A percentile compares a stretch with the other conserved stretches of the same genome.
phyloP scores from a whole-genome alignment of 441 rosid species.

The Brassica hybrid region DNA sequence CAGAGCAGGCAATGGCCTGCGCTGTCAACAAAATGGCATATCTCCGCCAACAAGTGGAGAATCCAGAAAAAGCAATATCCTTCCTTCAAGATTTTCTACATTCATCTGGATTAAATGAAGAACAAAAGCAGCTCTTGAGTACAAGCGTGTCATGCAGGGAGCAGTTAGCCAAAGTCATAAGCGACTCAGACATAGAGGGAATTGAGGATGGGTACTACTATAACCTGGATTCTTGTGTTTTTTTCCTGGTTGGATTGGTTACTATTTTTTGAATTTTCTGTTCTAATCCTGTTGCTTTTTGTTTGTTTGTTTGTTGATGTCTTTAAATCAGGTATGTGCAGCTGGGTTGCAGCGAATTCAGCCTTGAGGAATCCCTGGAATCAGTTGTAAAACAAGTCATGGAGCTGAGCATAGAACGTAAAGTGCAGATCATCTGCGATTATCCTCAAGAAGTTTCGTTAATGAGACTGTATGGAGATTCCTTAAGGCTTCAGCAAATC shows the following conservation, averaged over 20 bases:
- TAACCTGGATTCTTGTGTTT: conserved; percentile 3
- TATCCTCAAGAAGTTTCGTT: conserved; percentile 56
- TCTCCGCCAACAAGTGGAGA: conserved; percentile 61
- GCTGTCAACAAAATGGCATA: conserved; percentile 67
- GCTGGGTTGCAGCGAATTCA: conserved; percentile 55
- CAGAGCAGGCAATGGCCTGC: conserved; percentile 69
- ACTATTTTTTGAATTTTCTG: neutral
- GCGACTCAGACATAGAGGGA: conserved; percentile 68
- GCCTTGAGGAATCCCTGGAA: conserved; percentile 65
- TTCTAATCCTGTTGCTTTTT: too few species aligned
- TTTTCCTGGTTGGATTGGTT: conserved; percentile 18
- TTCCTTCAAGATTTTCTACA: conserved; percentile 61
- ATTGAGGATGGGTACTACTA: conserved; percentile 71
- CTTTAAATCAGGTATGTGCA: conserved; percentile 59
- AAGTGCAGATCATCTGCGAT: conserved; percentile 56
- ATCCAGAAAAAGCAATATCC: conserved; percentile 63
- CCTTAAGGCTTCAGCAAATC: conserved; percentile 81
- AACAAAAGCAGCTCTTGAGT: conserved; percentile 66
- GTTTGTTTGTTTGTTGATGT: neutral
- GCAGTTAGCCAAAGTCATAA: conserved; percentile 67
- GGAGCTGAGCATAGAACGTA: conserved; percentile 60
- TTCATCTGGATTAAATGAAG: conserved; percentile 57
- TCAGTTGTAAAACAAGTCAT: conserved; percentile 69
- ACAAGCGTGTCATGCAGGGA: conserved; percentile 60
- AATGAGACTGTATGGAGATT: conserved; percentile 72